Percentiles rank a stretch among this genome's conserved stretches.
Conservation (phyloP, 2,329 filamentous ascomycete genomes). For the Phoma sp. region DNA sequence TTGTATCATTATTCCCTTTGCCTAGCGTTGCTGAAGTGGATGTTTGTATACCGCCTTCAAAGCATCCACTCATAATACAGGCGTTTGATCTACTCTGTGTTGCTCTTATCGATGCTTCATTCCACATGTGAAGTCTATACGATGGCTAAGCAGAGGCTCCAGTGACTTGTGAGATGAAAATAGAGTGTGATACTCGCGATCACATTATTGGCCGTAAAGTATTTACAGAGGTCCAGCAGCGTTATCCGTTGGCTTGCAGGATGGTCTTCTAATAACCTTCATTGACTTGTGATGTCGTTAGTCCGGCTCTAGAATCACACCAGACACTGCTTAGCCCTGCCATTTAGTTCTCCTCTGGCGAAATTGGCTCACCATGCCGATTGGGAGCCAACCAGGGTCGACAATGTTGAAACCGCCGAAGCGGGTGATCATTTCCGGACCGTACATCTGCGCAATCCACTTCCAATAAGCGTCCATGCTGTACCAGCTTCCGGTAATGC, state of each 20-base stretch:
- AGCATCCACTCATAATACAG: background rate
- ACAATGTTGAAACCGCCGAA: slow-evolving; percentile 48
- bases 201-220: no score
- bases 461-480: slow-evolving; percentile 48
- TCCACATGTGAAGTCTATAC: no score
- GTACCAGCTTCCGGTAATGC: slow-evolving; percentile 32
- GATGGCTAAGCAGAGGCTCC: no score
- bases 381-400: slow-evolving; percentile 43
- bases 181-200: no score
- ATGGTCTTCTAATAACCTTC: no score
- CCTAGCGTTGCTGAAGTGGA: no score
- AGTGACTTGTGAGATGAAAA: no score
- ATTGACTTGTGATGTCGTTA: background rate
- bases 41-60: background rate
- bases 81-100: no score
- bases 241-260: no score
- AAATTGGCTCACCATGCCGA: slow-evolving; percentile 48
- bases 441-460: slow-evolving; percentile 48
- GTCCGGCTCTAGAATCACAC: background rate
- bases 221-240: no score
- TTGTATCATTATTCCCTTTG: background rate
- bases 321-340: slow-evolving; percentile 32
- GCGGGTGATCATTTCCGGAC: slow-evolving; percentile 41
- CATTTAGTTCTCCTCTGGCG: slow-evolving; percentile 43
- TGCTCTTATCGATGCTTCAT: no score